phyloP scores from a whole-genome alignment of 2,329 filamentous ascomycete species.

The Boeremia exigua region DNA sequence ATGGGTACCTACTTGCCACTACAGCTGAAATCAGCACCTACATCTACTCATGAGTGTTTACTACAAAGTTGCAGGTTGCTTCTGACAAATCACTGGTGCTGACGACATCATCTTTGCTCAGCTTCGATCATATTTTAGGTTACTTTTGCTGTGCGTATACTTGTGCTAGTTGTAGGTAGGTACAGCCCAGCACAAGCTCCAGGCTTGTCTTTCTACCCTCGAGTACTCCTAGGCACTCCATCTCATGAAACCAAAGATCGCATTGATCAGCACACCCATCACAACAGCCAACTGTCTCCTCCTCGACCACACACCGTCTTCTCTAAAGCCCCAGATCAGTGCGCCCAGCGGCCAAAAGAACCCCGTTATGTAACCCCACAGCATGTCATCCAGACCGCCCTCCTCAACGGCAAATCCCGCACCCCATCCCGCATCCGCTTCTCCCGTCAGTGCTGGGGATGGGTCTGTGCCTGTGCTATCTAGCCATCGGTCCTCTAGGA shows the following conservation, averaged over 20 bases:
- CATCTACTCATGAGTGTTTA: background rate
- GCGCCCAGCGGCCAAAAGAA: slow-evolving; percentile 95
- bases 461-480: slow-evolving; percentile 63
- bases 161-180: background rate
- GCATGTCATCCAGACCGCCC: slow-evolving; percentile 79
- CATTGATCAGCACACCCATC: slow-evolving; percentile 80
- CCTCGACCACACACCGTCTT: slow-evolving; percentile 86
- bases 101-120: background rate
- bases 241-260: slow-evolving; percentile 69
- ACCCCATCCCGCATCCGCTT: slow-evolving; percentile 54
- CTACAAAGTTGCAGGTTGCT: background rate
- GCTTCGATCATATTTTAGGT: background rate
- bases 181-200: background rate
- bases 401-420: slow-evolving; percentile 61
- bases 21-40: no score
- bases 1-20: no score
- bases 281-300: slow-evolving; percentile 86
- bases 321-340: slow-evolving; percentile 81
- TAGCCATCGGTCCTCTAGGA: slow-evolving; percentile 89
- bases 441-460: slow-evolving; percentile 48
- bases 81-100: background rate
- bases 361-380: slow-evolving; percentile 86
- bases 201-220: background rate
- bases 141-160: background rate
- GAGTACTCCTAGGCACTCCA: slow-evolving; percentile 1